Base-by-base conservation (phyloP, 768 basidiomycete genomes). In the Clitopilus passeckerianus region DNA sequence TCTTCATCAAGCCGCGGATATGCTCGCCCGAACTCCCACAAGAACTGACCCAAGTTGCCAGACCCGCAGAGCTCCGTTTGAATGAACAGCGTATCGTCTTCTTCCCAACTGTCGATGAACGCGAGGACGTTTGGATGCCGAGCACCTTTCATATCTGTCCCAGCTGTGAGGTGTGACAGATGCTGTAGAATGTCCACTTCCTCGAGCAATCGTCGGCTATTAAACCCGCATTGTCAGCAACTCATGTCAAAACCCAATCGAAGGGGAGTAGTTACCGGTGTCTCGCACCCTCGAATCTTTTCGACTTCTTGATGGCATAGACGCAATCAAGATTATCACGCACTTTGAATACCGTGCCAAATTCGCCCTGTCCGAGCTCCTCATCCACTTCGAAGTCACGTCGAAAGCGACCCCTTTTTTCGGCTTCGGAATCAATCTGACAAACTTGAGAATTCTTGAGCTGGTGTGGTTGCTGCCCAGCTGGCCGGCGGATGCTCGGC, bases 101-200 rank as follows among this genome's bases (percentile, higher is more conserved):
- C 89, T 73, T 99, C 97, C 97, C 97, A 98, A 63, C 93, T 95
- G 74, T 97, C 93, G 61, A 94, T 79, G 67, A 95, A 96, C 16
- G 82, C 82, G 34, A 99, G 80, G 15, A 98, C 87, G 72, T 97
- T 94, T 0, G 90, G 84, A 72, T 93, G 90, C 22, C 78, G 68
- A 57, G 71, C 71, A 24, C 66, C 71, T 30, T 72, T 76, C 65
- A 59, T 6, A 7, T 15, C 3, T 7, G 54, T 27, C 1, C 54
- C 74, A n/a, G 70, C 71, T 6, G 77, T 74, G 54, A 72, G 71
- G 60, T 71, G 66, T 46, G 77, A 75, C 57, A 98, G 84, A 68
- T 91, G 88, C 61, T 89, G 86, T 41, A 98, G 81, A 63, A 96
- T 87, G 64, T 96, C 91, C 35, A 95, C 93, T 76, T 99, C 97